These are phyloP conservation scores for Hansenula lynferdii DNA, from an alignment of 1,139 yeast genomes.

Conservation along the genomic window DNA sequence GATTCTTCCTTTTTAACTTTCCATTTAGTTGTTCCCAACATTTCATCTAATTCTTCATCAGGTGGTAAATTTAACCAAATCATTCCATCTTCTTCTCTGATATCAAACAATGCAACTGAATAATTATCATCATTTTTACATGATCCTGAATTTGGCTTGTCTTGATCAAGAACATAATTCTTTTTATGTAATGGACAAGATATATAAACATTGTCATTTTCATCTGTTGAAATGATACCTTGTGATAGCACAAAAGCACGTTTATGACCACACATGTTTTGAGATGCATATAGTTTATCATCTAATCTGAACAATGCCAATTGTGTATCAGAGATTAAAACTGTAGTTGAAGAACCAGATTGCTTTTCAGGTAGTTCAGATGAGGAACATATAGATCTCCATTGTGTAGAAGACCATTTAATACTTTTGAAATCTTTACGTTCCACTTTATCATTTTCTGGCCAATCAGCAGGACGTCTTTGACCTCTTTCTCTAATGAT, in stretches of 20 bases:
- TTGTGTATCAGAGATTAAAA: slow-evolving; percentile 29
- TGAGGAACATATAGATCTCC: slow-evolving; percentile 24
- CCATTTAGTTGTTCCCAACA: slow-evolving; percentile 29
- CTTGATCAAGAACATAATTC: slow-evolving; percentile 24
- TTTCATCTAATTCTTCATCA: slow-evolving; percentile 26
- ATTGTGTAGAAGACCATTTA: slow-evolving; percentile 25
- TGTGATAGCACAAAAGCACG: slow-evolving; percentile 28
- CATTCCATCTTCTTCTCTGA: slow-evolving; percentile 25
- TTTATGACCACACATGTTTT: slow-evolving; percentile 33
- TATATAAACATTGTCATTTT: slow-evolving; percentile 24
- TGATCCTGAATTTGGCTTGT: slow-evolving; percentile 22
- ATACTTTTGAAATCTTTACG: slow-evolving; percentile 25
- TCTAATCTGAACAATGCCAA: slow-evolving; percentile 27
- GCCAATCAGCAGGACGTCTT: slow-evolving; percentile 32
- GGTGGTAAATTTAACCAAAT: slow-evolving; percentile 27
- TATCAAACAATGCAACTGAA: slow-evolving; percentile 29
- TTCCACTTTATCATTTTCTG: slow-evolving; percentile 18
- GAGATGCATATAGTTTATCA: slow-evolving; percentile 28
- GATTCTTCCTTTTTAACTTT: slow-evolving; percentile 23
- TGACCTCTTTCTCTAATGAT: slow-evolving; percentile 30
- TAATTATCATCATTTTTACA: slow-evolving; percentile 26
- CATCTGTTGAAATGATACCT: slow-evolving; percentile 28
- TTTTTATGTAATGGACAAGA: slow-evolving; percentile 32
- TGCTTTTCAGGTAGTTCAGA: slow-evolving; percentile 24
- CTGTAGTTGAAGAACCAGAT: slow-evolving; percentile 27